Base-by-base conservation (phyloP, 2,329 filamentous ascomycete species). In the Penicillium sp. region DNA sequence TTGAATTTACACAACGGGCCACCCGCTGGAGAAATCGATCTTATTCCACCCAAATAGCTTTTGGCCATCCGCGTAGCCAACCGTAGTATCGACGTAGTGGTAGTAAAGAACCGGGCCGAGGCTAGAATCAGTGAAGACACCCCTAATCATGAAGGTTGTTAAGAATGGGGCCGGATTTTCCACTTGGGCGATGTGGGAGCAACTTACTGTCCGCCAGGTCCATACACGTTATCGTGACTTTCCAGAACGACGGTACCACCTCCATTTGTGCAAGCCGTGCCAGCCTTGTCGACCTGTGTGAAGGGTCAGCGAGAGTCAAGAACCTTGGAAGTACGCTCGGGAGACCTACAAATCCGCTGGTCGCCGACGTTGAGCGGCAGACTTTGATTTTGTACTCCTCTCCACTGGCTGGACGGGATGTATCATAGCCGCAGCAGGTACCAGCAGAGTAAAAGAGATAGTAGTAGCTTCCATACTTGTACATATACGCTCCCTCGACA, bases 321-420 rank as follows among this genome's bases (percentile, higher is more conserved):
- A n/a, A n/a, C n/a, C n/a, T n/a, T n/a, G n/a, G n/a, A 1, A 34
- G 54, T 45, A 24, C 6, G 9, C 13, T n/a, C 11, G 27, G 16
- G 29, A 13, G 7, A 63, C 70, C 62, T 61, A 81, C 82, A 63
- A 85, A 90, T 1, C 74, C 75, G 0, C 83, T 77, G 1, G 75
- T 82, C 4, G 80, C 77, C 6, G 71, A 76, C 1, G 69, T 75
- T 4, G 81, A 83, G n/a, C 85, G 75, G 72, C 86, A 89, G 24
- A 87, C 84, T 64, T 81, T 81, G 67, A 89, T 85, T 67, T 82
- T 83, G 69, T 89, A 89, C 70, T 88, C 86, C n/a, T 75, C 73
- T 4, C 86, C 86, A 0, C 75, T 46, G 0, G 83, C 78, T 0
- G 86, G 84, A 52, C 67, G 72, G 50, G 62, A 73, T 0, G 65